phyloP scores from a whole-genome alignment of 208 protist genomes.

The Leishmania guyanensis region DNA sequence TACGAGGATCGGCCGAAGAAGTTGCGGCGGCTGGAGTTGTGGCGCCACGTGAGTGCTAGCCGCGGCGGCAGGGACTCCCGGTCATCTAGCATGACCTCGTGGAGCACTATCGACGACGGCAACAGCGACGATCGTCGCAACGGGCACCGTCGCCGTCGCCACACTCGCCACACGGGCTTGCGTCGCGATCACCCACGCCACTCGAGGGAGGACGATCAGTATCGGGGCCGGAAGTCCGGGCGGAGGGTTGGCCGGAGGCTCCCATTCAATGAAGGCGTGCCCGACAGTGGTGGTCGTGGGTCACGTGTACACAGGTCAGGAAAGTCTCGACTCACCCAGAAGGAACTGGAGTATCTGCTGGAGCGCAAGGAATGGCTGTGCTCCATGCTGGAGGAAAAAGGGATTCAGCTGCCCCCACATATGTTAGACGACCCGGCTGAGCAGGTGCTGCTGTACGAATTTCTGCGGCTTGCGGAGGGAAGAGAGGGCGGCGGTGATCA shows the following conservation, averaged over 20 bases:
- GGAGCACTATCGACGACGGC: slow-evolving; percentile 37
- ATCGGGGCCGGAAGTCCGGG: background rate
- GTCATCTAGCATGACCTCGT: slow-evolving; percentile 38
- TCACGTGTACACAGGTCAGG: background rate
- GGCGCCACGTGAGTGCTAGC: slow-evolving; percentile 19
- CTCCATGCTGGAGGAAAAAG: slow-evolving; percentile 39
- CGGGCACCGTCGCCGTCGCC: slow-evolving; percentile 23
- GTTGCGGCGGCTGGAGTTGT: slow-evolving; percentile 36
- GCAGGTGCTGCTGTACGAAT: slow-evolving; percentile 48
- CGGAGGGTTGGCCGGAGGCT: background rate
- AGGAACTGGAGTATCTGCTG: slow-evolving; percentile 39
- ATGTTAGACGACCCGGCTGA: slow-evolving; percentile 43
- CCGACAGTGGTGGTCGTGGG: background rate
- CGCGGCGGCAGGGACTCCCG: slow-evolving; percentile 7
- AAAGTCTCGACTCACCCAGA: slow-evolving; percentile 19
- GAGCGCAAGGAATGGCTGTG: slow-evolving; percentile 49
- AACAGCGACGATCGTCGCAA: slow-evolving; percentile 15
- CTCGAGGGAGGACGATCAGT: background rate
- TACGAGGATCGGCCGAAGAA: slow-evolving; percentile 35
- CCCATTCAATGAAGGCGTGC: background rate
- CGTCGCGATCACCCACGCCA: slow-evolving; percentile 15
- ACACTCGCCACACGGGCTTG: slow-evolving; percentile 18
- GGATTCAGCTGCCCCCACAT: slow-evolving; percentile 41
- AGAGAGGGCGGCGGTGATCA: slow-evolving; percentile 10
- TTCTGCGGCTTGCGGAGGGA: slow-evolving; percentile 46